Evolutionary conservation across 140 eudicot species (phyloP), one percentile per base, ranked within the genome.

Genomic region (Bidens hawaiensis): DNA sequence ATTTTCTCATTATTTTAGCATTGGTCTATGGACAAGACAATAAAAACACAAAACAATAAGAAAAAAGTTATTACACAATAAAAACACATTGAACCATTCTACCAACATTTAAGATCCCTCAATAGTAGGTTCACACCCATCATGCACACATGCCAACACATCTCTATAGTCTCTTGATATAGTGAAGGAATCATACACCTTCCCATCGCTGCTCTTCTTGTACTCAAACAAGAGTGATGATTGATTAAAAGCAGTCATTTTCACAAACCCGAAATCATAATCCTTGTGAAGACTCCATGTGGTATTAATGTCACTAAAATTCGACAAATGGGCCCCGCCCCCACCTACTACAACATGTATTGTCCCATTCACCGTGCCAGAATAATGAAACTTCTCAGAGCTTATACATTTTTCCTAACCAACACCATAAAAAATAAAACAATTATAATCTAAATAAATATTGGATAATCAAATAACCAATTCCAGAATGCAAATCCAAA

Each of bases 261-360:
- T 77, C 55, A 71, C 82, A 60, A 71, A 72, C 42, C 82, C 82
- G 10, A 18, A 61, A 69, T 77, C 78, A 24, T 40, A 34, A 60
- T 77, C 78, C 48, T 64, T 77, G 33, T 38, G 17, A 28, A 77
- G 41, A 60, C 82, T 77, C 82, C 82, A 77, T 9, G 69, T 71
- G 17, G 82, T 71, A 53, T 71, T 70, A 13, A 70, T 40, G 1
- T 56, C 17, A 12, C 53, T 34, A 24, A 69, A 76, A 15, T 63
- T 68, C 16, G 81, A 70, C 63, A 76, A 41, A 47, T 76, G 81
- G 40, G 76, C 75, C 16, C 81, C 81, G 0, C 64, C 81, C 25
- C 81, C 81, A 26, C 81, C 81, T 46, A 56, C 81, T 15, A 76
- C 81, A 34, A 76, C 69, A 19, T 77, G 82, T 49, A 77, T 77